Base-by-base conservation (phyloP, 768 basidiomycete species). In the Leccinum truebloodii region DNA sequence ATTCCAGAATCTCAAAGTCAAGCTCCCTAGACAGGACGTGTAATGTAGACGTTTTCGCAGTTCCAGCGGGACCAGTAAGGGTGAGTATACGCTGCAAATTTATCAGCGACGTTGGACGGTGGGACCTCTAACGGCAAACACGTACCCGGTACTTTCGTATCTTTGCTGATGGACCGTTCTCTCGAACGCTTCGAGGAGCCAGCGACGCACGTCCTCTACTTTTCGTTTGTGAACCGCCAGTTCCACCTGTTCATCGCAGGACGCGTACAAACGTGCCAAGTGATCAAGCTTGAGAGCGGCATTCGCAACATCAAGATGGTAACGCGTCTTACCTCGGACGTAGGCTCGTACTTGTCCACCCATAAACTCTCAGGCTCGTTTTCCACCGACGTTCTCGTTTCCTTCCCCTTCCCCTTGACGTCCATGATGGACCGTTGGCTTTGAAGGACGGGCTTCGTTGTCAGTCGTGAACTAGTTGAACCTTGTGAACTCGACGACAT, bases 41-140 rank as follows among this genome's bases (percentile, higher is more conserved):
- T 3, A 98, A 65, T 0, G 93, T 93, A 0, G 94, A 83, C 0
- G 96, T 97, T 78, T 99, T 99, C 0, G 86, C 96, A 0, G 87
- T 85, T 1, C 96, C 96, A 7, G 95, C 88, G 0, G 94, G 92
- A 1, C 96, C 96, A 3, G 91, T 90, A 12, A 99, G 75, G 0
- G 85, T 85, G 7, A 98, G 82, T 30, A 99, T 86, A 51, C 94
- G 83, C 92, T 98, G 59, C 3, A 26, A 18, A 59, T 39, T n/a
- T 2, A 22, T 32, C 0, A 10, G 24, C 16, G 52, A 52, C 24
- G 34, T 22, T n/a, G 30, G 39, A 26, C 14, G 24, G 16, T 14
- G 13, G 64, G 20, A 50, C 59, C 22, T 57, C 24, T 13, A 32
- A 50, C 3, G 32, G 6, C 9, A 50, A 53, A 55, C 52, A 79